These are phyloP conservation scores for Marasmius sp. DNA, from an alignment of 1,284 basidiomycete species.

Conservation along the genomic window DNA sequence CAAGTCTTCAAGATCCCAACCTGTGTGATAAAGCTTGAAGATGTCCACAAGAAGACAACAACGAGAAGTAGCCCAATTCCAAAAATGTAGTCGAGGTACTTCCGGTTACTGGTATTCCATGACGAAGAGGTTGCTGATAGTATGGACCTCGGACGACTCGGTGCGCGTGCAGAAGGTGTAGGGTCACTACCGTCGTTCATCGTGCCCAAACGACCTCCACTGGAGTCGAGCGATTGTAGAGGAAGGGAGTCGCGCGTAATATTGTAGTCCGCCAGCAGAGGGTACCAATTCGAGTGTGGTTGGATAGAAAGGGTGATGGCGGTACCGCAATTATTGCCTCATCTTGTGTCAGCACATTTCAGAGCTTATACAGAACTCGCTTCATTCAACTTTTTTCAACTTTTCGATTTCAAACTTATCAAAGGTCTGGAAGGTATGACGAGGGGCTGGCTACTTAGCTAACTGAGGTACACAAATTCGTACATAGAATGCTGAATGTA, in stretches of 20 bases:
- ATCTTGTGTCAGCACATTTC: no score
- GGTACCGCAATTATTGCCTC: no score
- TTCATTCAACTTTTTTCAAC: no score
- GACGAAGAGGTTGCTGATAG: slow-evolving; percentile 3
- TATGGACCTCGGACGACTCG: slow-evolving; percentile 10
- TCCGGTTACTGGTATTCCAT: neutral
- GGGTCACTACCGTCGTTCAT: neutral
- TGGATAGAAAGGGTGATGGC: no score
- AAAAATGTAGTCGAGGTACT: slow-evolving; percentile 56
- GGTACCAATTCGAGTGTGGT: no score
- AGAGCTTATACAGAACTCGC: no score
- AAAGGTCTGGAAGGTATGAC: no score
- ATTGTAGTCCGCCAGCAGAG: neutral
- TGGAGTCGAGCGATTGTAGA: neutral
- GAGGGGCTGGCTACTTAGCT: no score
- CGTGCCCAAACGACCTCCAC: neutral
- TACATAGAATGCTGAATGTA: no score
- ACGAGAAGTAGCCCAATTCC: slow-evolving; percentile 74
- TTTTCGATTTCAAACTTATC: no score
- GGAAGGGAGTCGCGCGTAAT: neutral
- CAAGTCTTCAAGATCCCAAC: slow-evolving; percentile 34
- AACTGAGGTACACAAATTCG: no score
- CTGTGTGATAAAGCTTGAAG: slow-evolving; percentile 78
- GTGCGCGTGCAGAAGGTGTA: neutral
- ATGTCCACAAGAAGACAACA: slow-evolving; percentile 86